Base-by-base conservation (phyloP, 805 yeast genomes). In the Candida namnaoensis region DNA sequence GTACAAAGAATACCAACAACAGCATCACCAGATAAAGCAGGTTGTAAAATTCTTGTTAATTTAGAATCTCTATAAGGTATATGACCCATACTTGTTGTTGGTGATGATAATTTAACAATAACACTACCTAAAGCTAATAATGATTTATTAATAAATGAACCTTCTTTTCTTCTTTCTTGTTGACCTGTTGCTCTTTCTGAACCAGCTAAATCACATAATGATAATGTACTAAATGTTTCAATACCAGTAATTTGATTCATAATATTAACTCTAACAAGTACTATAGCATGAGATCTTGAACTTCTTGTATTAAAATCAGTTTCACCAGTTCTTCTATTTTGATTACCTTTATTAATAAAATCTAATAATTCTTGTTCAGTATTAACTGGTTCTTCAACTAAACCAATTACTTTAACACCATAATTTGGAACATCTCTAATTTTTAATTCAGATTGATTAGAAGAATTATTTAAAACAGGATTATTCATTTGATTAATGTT, bases 171-270 rank as follows among this genome's bases (percentile, higher is more conserved):
- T 52, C 98, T 72, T 55, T 87, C 96, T 1, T 68, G 61, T 42
- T 65, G 66, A 1, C 58, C 57, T 1, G 85, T 69, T 0, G 95
- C 95, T 40, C 84, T 74, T 62, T 91, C 99, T n/a, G 95, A 84
- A 27, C 99, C 99, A 0, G 99, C 99, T 54, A 91, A 72, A 63
- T 91, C 99, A 66, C 98, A 91, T 42, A 91, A 69, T 32, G 91
- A 86, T 30, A 91, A 73, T 0, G 88, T 79, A 32, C 88, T 73
- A 34, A 67, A 61, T 13, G 61, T 64, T 30, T 58, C 58, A n/a
- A 47, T 44, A 5, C 69, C 71, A 11, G 66, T 60, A 1, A 53
- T 47, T 11, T 64, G 41, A 56, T 73, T 74, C 2, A 69, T 65
- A 5, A 67, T 58, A 3, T 66, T 65, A 14, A 91, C 56, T 44